Evolutionary conservation across 2,329 filamentous ascomycete species (phyloP).

Genomic region (Fusarium sarcochroum): DNA sequence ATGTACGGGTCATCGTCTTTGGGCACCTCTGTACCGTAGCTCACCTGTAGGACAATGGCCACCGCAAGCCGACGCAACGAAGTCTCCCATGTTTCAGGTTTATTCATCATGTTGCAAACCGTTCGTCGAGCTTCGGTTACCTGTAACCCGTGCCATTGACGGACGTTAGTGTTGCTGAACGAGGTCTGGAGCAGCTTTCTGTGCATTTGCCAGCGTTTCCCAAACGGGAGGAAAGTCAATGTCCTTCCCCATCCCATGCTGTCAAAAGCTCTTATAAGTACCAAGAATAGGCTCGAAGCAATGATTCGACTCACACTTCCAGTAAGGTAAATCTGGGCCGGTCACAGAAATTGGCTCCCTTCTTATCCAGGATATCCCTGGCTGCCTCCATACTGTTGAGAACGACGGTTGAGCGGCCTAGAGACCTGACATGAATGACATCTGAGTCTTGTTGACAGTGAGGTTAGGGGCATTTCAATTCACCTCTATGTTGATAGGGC

Average conservation of each 20-base stretch:
- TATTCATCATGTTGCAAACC: slow-evolving; percentile 38
- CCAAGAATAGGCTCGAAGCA: not conserved
- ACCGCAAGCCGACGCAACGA: slow-evolving; percentile 51
- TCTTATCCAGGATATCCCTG: slow-evolving; percentile 59
- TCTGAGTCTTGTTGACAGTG: slow-evolving; percentile 46
- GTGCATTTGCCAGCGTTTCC: slow-evolving; percentile 58
- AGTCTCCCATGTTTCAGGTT: slow-evolving; percentile 44
- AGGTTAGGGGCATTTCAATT: not conserved
- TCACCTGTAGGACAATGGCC: slow-evolving; percentile 52
- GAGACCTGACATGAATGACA: slow-evolving; percentile 50
- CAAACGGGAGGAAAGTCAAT: slow-evolving; percentile 61
- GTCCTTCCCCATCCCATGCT: slow-evolving; percentile 63
- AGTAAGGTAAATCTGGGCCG: slow-evolving; percentile 60
- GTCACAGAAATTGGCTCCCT: slow-evolving; percentile 60
- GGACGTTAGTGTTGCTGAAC: slow-evolving; percentile 57
- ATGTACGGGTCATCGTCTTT: slow-evolving; percentile 51
- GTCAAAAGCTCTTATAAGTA: not conserved
- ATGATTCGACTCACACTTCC: slow-evolving; percentile 49
- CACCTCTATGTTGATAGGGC: not conserved
- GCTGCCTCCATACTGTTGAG: slow-evolving; percentile 52
- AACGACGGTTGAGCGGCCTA: slow-evolving; percentile 51
- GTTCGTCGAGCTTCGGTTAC: slow-evolving; percentile 43
- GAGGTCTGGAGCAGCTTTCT: slow-evolving; percentile 59
- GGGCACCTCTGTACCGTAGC: slow-evolving; percentile 51
- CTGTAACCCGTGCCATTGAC: slow-evolving; percentile 47